Evolutionary conservation across 2,329 filamentous ascomycete species (phyloP), one percentile per base, ranked within the genome.

Genomic region (Calycina herbarum): DNA sequence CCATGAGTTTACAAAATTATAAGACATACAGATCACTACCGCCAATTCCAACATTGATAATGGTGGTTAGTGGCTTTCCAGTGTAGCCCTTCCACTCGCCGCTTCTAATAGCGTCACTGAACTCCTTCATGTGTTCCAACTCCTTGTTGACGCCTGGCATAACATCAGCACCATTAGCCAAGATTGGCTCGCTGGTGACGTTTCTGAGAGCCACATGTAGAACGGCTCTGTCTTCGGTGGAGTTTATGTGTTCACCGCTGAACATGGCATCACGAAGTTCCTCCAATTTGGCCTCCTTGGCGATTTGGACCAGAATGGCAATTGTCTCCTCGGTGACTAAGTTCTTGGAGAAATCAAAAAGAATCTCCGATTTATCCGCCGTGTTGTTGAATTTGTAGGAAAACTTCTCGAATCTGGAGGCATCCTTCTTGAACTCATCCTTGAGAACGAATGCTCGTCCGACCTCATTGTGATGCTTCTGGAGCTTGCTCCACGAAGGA

Each of bases 321-420:
- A 98, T 83, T 4, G 94, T 98, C 81, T 98, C 94, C 73, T 97
- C 92, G 68, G 91, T 95, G 75, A 98, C 79, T 80, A 99, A 94
- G 87, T 99, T 99, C 88, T 99, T 99, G 83, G 91, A 95, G 82
- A 97, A 99, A 81, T 99, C 95, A 80, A 98, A 99, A 70, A 99
- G 87, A 75, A 96, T 95, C 71, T 97, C 93, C 73, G 88, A 89
- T 75, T 85, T 85, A 76, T 96, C 92, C 72, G 91, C 89, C 62
- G 86, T 79, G 80, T 92, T 94, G 35, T 86, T 82, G 80, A 98
- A 97, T 76, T 86, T 92, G 78, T 89, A 91, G 77, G 89, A 91
- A 83, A 97, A 94, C 81, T 95, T 96, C 76, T 89, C 81, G 83
- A 97, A 98, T 69, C 95, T 93, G 77, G 91, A 78, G 60, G 93